Percentiles rank a stretch among this genome's conserved stretches.
Evolutionary conservation across 2,329 filamentous ascomycete genomes (phyloP).

Genomic region (Verticillium isaacii): DNA sequence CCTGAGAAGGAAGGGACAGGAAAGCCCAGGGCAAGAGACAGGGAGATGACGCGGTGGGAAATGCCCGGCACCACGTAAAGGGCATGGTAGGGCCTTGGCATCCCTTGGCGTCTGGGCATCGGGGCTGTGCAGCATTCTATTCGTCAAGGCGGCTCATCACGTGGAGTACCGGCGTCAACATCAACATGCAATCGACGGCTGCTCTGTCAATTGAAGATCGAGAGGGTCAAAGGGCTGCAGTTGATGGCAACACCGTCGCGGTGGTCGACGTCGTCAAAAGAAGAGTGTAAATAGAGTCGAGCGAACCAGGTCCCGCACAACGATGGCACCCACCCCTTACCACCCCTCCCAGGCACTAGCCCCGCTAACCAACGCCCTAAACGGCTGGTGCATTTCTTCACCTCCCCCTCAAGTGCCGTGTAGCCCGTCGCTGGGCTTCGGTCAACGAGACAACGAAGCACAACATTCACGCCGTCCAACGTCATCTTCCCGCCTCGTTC

Average conservation of each 20-base stretch:
- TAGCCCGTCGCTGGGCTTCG: background rate
- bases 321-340: background rate
- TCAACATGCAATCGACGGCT: background rate
- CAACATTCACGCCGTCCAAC: background rate
- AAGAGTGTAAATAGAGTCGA: background rate
- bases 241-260: background rate
- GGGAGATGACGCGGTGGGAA: constrained; percentile 13
- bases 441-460: background rate
- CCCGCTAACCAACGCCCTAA: background rate
- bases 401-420: background rate
- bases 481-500: background rate
- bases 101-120: constrained; percentile 10
- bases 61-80: constrained; percentile 10
- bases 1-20: background rate
- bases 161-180: background rate
- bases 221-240: background rate
- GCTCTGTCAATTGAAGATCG: background rate
- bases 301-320: background rate
- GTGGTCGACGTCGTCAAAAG: background rate
- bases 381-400: background rate
- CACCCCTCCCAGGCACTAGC: background rate
- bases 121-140: constrained; percentile 12
- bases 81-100: constrained; percentile 14
- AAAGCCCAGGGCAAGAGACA: background rate
- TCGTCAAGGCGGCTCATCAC: background rate